These are phyloP conservation scores for Wickerhamomyces bovis DNA, from an alignment of 805 yeast species.

Conservation along the genomic window DNA sequence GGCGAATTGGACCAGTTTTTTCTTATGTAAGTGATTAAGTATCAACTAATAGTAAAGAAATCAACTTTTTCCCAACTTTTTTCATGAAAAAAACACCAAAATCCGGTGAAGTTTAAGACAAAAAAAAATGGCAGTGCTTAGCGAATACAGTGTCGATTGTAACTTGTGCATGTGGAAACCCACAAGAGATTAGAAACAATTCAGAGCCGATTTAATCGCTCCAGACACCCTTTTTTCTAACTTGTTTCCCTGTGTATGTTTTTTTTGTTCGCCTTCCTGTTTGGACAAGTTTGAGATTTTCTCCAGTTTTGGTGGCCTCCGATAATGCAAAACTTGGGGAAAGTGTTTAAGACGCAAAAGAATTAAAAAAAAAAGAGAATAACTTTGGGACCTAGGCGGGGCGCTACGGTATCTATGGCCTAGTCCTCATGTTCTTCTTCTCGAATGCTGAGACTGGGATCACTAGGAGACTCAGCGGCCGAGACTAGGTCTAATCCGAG, in stretches of 20 bases:
- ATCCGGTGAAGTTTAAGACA: neutral
- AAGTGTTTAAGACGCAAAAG: no score
- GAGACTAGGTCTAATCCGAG: neutral
- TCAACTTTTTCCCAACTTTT: neutral
- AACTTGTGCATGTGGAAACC: neutral
- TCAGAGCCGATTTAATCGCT: neutral
- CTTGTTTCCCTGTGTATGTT: neutral
- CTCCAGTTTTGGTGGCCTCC: neutral
- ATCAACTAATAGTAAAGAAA: neutral
- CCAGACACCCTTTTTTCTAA: neutral
- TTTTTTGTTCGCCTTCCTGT: no score
- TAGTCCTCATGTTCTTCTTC: neutral
- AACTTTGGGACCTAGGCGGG: neutral
- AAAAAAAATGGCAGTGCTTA: neutral
- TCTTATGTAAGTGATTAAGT: neutral
- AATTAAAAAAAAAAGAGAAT: no score
- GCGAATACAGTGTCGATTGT: neutral
- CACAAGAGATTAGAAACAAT: neutral
- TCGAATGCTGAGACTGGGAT: no score
- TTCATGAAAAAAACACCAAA: neutral
- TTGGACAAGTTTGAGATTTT: neutral
- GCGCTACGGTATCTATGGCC: neutral
- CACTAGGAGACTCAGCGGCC: no score
- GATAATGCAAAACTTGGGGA: neutral
- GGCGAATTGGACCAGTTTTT: neutral